Percentiles rank a stretch among this genome's conserved stretches.
These are phyloP conservation scores for Craspedostauros australis DNA, from an alignment of 108 stramenopile genomes.

Conservation along the genomic window DNA sequence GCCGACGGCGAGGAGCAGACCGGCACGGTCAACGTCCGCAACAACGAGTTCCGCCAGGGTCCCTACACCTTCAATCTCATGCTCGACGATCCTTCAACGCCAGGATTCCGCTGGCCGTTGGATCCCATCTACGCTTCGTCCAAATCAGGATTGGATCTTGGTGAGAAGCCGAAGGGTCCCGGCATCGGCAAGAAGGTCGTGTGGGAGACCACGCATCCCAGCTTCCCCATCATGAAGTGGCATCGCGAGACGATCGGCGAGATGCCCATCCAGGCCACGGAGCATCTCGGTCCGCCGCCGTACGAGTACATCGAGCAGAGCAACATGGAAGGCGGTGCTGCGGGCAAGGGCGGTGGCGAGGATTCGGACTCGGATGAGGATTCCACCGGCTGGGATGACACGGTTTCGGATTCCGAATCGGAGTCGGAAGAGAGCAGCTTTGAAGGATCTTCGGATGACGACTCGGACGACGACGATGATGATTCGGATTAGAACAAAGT, in stretches of 20 bases:
- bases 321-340: too few species aligned
- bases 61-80: conserved; percentile 20
- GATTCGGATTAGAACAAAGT: too few species aligned
- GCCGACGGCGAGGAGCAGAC: conserved; percentile 9
- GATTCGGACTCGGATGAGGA: too few species aligned
- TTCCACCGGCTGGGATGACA: too few species aligned
- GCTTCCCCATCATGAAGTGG: conserved; percentile 13
- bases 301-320: neutral
- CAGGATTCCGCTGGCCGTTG: conserved; percentile 15
- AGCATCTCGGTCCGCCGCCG: conserved; percentile 6
- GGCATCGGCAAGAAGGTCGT: conserved; percentile 9
- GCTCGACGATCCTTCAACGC: conserved; percentile 9
- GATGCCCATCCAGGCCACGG: conserved; percentile 1
- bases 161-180: conserved; percentile 13
- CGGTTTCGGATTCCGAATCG: too few species aligned
- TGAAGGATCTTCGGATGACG: too few species aligned
- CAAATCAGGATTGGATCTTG: conserved; percentile 10
- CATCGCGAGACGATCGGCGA: conserved; percentile 11
- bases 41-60: conserved; percentile 20
- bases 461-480: too few species aligned
- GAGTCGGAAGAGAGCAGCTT: too few species aligned
- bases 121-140: conserved; percentile 12
- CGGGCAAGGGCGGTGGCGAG: too few species aligned
- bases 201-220: conserved; percentile 20
- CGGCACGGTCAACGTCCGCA: conserved; percentile 9